Conservation (phyloP, 1,139 yeast species). For the Casaregolazyma lundiana region DNA sequence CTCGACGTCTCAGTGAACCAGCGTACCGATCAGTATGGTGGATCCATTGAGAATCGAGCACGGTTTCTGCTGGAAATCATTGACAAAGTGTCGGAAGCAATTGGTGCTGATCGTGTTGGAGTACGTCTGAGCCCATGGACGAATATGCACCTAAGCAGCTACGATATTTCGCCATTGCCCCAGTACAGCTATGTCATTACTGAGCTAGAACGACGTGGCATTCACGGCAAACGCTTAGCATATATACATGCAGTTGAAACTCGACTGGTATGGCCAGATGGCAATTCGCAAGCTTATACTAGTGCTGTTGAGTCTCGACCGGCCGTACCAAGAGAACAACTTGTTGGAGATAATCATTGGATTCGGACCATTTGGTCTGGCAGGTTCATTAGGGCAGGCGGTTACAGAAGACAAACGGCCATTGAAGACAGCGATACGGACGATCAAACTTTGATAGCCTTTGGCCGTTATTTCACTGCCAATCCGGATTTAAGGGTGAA, state of each 20-base stretch:
- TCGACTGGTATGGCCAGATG: slow-evolving; percentile 17
- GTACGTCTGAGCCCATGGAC: slow-evolving; percentile 59
- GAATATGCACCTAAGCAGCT: slow-evolving; percentile 26
- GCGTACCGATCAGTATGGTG: slow-evolving; percentile 67
- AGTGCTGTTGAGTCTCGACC: slow-evolving; percentile 48
- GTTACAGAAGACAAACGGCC: slow-evolving; percentile 30
- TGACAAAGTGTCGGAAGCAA: slow-evolving; percentile 45
- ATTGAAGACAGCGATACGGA: slow-evolving; percentile 29
- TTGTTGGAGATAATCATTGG: slow-evolving; percentile 14
- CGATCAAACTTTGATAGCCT: slow-evolving; percentile 40
- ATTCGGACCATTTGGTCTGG: slow-evolving; percentile 37
- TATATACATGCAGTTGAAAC: slow-evolving; percentile 53
- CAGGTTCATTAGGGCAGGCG: slow-evolving; percentile 38
- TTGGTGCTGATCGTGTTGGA: slow-evolving; percentile 53
- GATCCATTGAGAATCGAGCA: slow-evolving; percentile 59
- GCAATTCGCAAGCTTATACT: slow-evolving; percentile 41
- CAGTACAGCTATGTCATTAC: slow-evolving; percentile 29
- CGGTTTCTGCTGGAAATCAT: slow-evolving; percentile 52
- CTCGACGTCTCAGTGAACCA: slow-evolving; percentile 47
- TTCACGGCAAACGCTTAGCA: slow-evolving; percentile 36
- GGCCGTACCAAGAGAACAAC: slow-evolving; percentile 19
- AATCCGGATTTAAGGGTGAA: slow-evolving; percentile 35
- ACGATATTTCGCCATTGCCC: slow-evolving; percentile 29
- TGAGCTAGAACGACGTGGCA: slow-evolving; percentile 30
- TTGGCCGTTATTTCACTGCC: slow-evolving; percentile 45